phyloP scores from a whole-genome alignment of 345 rosid species.

The Rhodomyrtus tomentosa region DNA sequence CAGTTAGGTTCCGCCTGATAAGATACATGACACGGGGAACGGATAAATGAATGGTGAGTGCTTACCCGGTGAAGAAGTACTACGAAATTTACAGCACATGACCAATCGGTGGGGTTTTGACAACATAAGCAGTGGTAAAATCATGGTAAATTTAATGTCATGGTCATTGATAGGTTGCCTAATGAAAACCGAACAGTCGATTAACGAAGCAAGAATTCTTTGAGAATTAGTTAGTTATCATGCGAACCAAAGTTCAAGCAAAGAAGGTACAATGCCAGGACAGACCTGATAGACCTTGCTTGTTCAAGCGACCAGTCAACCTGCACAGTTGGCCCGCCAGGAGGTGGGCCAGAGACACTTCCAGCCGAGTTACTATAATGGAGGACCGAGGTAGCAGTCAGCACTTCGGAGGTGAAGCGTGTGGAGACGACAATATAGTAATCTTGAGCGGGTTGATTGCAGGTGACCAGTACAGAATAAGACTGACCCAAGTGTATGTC shows the following conservation, averaged over 20 bases:
- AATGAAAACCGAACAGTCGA: neutral
- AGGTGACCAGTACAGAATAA: constrained; percentile 55
- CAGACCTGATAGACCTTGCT: constrained; percentile 52
- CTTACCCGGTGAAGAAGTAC: neutral
- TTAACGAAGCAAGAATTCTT: neutral
- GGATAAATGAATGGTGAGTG: neutral
- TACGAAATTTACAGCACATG: neutral
- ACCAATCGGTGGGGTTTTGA: neutral
- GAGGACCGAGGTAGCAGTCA: constrained; percentile 44
- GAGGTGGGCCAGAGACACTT: constrained; percentile 44
- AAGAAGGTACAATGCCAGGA: neutral
- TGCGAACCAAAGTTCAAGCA: neutral
- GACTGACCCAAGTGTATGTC: constrained; percentile 75
- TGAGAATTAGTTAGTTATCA: neutral
- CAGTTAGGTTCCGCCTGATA: constrained; percentile 56
- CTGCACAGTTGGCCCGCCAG: constrained; percentile 60
- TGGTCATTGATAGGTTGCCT: neutral
- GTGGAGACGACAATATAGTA: constrained; percentile 58
- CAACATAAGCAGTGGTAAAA: neutral
- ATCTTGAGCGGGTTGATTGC: constrained; percentile 56
- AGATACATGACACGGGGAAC: neutral
- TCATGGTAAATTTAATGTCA: neutral
- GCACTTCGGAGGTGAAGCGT: constrained; percentile 49
- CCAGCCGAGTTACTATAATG: constrained; percentile 56
- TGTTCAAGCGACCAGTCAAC: constrained; percentile 75